Percentiles rank a stretch among this genome's conserved stretches.
These are phyloP conservation scores for Phytophthora ramorum DNA, from an alignment of 352 stramenopile genomes.

Conservation along the genomic window DNA sequence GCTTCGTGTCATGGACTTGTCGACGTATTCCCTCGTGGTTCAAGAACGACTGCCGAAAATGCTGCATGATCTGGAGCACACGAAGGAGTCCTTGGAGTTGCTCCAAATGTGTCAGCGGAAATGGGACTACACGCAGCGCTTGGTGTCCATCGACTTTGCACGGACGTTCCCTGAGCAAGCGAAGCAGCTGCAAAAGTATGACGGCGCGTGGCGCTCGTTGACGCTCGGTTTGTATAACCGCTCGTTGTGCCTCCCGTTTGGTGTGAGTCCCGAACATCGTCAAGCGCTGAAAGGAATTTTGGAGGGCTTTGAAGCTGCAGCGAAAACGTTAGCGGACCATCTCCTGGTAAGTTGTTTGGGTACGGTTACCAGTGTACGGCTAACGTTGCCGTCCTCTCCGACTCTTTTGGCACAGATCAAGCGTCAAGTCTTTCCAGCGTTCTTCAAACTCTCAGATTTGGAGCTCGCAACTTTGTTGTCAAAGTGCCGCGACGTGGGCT, in stretches of 20 bases:
- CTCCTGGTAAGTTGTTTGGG: conserved; percentile 43
- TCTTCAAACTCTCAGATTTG: conserved; percentile 70
- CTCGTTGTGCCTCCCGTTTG: conserved; percentile 62
- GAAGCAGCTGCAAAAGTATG: conserved; percentile 61
- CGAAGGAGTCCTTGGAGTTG: conserved; percentile 62
- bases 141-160: conserved; percentile 69
- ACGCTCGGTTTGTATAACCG: conserved; percentile 56
- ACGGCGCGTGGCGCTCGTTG: conserved; percentile 57
- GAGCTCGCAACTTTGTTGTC: conserved; percentile 65
- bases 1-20: conserved; percentile 74
- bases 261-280: conserved; percentile 54
- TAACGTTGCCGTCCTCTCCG: neutral
- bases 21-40: conserved; percentile 67
- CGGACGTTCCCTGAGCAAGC: conserved; percentile 66
- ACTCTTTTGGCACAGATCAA: conserved; percentile 43
- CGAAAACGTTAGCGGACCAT: conserved; percentile 58
- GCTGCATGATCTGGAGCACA: conserved; percentile 49
- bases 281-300: conserved; percentile 48
- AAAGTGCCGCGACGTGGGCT: conserved; percentile 48
- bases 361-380: neutral
- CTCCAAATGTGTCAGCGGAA: conserved; percentile 67
- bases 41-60: conserved; percentile 56
- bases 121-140: conserved; percentile 70
- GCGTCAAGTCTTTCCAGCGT: conserved; percentile 61
- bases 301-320: conserved; percentile 61